phyloP scores from a whole-genome alignment of 257 asterid species.

The Przewalskia tangutica region DNA sequence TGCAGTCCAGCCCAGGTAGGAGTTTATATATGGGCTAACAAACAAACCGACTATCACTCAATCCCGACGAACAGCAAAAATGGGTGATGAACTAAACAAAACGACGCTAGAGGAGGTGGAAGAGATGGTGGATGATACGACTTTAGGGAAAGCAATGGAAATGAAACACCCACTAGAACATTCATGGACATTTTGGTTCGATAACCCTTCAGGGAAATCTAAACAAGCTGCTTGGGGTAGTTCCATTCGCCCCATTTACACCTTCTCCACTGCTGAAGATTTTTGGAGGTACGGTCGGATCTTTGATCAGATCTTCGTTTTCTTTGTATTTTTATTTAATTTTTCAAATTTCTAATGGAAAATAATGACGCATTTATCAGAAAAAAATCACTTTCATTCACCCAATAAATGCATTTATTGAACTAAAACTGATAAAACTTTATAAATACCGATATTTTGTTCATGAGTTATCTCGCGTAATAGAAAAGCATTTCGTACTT shows the following conservation, averaged over 20 bases:
- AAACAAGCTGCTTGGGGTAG: constrained; percentile 33
- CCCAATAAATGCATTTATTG: no score
- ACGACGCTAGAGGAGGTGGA: constrained; percentile 7
- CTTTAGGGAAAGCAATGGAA: no score
- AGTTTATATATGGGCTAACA: background rate
- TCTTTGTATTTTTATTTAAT: no score
- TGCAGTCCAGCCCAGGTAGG: no score
- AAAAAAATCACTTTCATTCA: no score
- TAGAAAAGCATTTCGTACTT: no score
- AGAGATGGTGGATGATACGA: constrained; percentile 4
- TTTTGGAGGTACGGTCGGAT: constrained; percentile 31
- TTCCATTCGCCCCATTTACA: constrained; percentile 30
- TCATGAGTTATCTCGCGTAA: no score
- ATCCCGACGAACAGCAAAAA: background rate
- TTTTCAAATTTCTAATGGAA: no score
- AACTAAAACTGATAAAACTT: no score
- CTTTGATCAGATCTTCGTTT: no score
- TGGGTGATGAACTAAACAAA: constrained; percentile 11
- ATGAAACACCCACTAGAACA: constrained; percentile 27
- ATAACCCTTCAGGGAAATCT: constrained; percentile 24
- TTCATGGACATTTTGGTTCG: constrained; percentile 41
- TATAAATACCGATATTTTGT: no score
- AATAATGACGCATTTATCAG: no score
- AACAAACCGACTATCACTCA: background rate
- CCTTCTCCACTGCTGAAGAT: constrained; percentile 45